Evolutionary conservation across 768 basidiomycete species (phyloP).

Genomic region (Tubosaeta sp.): DNA sequence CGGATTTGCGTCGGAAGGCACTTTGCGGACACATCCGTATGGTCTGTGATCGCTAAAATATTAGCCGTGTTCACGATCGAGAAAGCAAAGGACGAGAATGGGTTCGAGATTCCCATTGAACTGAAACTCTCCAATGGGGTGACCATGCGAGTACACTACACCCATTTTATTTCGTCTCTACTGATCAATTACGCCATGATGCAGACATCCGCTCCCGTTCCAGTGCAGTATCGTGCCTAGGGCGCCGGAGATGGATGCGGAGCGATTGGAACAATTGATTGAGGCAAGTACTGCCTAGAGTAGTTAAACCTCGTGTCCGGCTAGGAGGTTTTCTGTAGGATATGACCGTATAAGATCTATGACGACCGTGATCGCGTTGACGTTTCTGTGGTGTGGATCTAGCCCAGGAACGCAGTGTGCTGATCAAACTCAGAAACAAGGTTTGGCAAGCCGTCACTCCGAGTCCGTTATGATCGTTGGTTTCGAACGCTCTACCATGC

Average conservation of each 20-base stretch:
- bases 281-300: conserved; percentile 11
- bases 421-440: no score
- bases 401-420: no score
- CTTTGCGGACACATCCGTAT: conserved; percentile 23
- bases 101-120: conserved; percentile 19
- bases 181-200: neutral
- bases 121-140: conserved; percentile 1
- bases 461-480: no score
- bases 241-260: conserved; percentile 4
- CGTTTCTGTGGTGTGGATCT: neutral
- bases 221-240: conserved; percentile 12
- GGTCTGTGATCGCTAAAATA: conserved; percentile 19
- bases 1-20: conserved; percentile 29
- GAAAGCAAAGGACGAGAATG: conserved; percentile 16
- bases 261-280: conserved; percentile 10
- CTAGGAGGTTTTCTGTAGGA: neutral
- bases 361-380: neutral
- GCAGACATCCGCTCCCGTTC: conserved; percentile 17
- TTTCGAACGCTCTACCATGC: no score
- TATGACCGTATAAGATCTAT: neutral
- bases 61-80: conserved; percentile 16
- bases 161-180: neutral
- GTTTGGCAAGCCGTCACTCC: no score
- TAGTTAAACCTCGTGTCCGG: no score
- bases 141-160: conserved; percentile 7